Base-by-base conservation (phyloP, 495 filamentous ascomycete genomes). In the Hamigera avellanea region DNA sequence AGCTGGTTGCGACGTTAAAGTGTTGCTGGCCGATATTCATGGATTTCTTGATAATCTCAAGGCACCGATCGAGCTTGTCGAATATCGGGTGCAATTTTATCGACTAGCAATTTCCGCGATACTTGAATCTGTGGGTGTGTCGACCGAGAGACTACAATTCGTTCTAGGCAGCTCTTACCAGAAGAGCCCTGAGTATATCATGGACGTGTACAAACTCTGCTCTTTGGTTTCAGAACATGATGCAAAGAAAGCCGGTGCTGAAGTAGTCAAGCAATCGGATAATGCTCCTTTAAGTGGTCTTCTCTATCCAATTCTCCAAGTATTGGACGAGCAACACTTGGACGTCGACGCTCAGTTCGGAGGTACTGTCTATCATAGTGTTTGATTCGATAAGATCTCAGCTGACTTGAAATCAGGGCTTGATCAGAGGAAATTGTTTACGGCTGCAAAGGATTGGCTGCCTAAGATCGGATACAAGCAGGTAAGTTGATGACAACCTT, bases 361-460 rank as follows among this genome's bases (percentile, higher is more conserved):
- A 21, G 66, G 66, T 42, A 35, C 31, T 33, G 37, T 19, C 15
- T n/a, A 17, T 15, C 32, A 12, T 5, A 23, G 4, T 4, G 9
- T 9, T 23, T 23, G 21, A 23, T 23, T 23, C 21, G 21, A 23
- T 4, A 9, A 23, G n/a, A 10, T 31, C 4, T 19, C 3, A n/a
- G 2, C 18, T 27, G 14, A 33, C 13, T 27, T 25, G 6, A 36
- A 15, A 6, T n/a, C n/a, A 26, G 43, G 44, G n/a, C 67, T 91
- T 3, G 88, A 95, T 45, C 88, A 95, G 66, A 61, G 89, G 23
- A 98, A 98, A 54, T 73, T 96, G 19, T 98, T 96, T 47, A 74
- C 74, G 6, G 86, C 87, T 0, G 79, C 81, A 19, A 78, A 72
- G 19, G 65, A 69, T 14, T 65, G 60, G 60, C 45, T 62, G 5